A percentile compares a stretch with the other conserved stretches of the same genome.
phyloP scores from a whole-genome alignment of 192 early-diverging fungal species.

The Allomyces arbusculus region DNA sequence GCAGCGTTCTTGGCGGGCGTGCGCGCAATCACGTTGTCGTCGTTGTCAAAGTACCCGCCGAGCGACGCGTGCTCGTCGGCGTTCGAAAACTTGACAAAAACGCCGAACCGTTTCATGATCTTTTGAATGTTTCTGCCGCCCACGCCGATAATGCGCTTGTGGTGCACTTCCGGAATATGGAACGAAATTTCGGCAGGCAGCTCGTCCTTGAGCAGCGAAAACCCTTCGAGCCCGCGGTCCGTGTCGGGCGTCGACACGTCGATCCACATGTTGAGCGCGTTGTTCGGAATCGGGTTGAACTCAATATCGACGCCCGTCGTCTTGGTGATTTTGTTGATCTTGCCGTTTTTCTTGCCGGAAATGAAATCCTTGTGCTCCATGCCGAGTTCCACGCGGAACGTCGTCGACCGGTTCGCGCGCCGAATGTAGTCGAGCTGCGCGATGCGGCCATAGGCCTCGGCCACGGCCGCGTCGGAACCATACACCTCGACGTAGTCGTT shows the following conservation, averaged over 20 bases:
- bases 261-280: slow-evolving; percentile 63
- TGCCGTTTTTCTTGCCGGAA: slow-evolving; percentile 72
- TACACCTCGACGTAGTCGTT: slow-evolving; percentile 41
- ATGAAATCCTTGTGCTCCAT: slow-evolving; percentile 70
- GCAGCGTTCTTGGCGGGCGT: slow-evolving; percentile 53
- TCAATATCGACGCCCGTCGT: slow-evolving; percentile 42
- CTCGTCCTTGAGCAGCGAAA: slow-evolving; percentile 52
- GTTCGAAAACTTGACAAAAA: slow-evolving; percentile 74
- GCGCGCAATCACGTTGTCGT: slow-evolving; percentile 63
- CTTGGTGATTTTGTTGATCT: slow-evolving; percentile 70
- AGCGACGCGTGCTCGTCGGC: slow-evolving; percentile 46
- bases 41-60: slow-evolving; percentile 58
- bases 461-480: slow-evolving; percentile 39
- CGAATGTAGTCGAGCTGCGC: slow-evolving; percentile 27
- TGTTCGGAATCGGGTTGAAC: slow-evolving; percentile 42
- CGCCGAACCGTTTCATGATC: slow-evolving; percentile 76
- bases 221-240: slow-evolving; percentile 36
- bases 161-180: slow-evolving; percentile 56
- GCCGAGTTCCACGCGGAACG: slow-evolving; percentile 53
- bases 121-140: slow-evolving; percentile 74
- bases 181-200: slow-evolving; percentile 73
- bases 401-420: slow-evolving; percentile 25
- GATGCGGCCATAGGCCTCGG: slow-evolving; percentile 34
- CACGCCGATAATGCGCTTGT: slow-evolving; percentile 75
- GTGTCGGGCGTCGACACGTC: slow-evolving; percentile 38